A percentile compares a stretch with the other conserved stretches of the same genome.
These are phyloP conservation scores for Penicillium diatomitis DNA, from an alignment of 495 filamentous ascomycete species.

Conservation along the genomic window DNA sequence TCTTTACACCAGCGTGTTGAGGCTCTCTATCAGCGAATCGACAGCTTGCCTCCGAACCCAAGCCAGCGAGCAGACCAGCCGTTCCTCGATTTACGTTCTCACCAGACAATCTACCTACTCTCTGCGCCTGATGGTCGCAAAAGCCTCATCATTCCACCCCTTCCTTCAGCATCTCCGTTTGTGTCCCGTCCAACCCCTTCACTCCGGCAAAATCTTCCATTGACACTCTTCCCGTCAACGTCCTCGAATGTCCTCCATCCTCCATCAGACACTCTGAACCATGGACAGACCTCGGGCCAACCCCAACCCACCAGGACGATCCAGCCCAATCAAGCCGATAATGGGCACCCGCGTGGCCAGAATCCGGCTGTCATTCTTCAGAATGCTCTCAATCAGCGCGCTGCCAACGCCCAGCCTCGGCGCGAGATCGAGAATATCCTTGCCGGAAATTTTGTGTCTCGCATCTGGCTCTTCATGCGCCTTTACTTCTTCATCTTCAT, in stretches of 20 bases:
- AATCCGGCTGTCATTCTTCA: slow-evolving; percentile 18
- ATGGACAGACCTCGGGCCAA: too few relatives aligned
- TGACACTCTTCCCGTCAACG: too few relatives aligned
- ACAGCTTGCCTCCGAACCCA: not conserved
- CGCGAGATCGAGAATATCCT: slow-evolving; percentile 30
- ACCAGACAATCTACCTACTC: not conserved
- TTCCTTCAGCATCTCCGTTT: not conserved
- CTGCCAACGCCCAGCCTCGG: slow-evolving; percentile 27
- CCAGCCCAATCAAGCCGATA: not conserved
- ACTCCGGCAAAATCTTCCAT: too few relatives aligned
- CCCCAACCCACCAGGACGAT: too few relatives aligned
- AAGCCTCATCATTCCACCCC: slow-evolving; percentile 3
- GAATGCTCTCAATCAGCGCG: slow-evolving; percentile 31
- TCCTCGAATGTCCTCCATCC: too few relatives aligned
- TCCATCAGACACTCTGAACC: too few relatives aligned
- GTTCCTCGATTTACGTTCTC: not conserved
- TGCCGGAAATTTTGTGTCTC: slow-evolving; percentile 43
- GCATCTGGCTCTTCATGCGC: slow-evolving; percentile 71
- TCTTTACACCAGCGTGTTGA: slow-evolving; percentile 1
- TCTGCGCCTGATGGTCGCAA: slow-evolving; percentile 2
- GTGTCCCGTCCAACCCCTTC: too few relatives aligned
- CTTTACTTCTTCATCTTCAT: slow-evolving; percentile 71
- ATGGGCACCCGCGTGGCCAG: slow-evolving; percentile 31
- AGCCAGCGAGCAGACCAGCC: not conserved
- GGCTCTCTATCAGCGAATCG: slow-evolving; percentile 1